Conservation (phyloP, 169 alveolate genomes). For the Hammondia hammondi region DNA sequence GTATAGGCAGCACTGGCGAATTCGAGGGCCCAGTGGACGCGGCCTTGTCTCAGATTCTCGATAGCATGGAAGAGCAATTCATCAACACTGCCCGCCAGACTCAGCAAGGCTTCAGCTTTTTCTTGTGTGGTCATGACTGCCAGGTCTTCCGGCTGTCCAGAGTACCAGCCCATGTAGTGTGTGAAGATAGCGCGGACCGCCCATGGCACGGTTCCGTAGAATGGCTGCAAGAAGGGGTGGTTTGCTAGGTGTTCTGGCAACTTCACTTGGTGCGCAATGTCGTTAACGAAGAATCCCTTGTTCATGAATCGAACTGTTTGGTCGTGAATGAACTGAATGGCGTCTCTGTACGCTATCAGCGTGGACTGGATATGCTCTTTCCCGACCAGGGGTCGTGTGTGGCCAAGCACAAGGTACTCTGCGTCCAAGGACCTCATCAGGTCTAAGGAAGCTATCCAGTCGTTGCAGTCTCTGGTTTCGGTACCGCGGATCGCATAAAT, state of each 20-base stretch:
- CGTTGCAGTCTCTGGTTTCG: constrained; percentile 36
- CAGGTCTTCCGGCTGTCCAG: constrained; percentile 53
- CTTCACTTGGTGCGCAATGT: constrained; percentile 30
- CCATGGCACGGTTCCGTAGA: constrained; percentile 65
- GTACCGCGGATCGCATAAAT: constrained; percentile 71
- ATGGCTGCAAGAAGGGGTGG: constrained; percentile 43
- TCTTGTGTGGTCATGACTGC: background rate
- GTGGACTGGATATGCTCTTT: constrained; percentile 8
- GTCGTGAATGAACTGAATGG: constrained; percentile 68
- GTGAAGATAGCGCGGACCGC: constrained; percentile 55
- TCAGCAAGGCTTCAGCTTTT: background rate
- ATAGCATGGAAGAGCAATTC: background rate
- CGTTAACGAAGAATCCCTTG: constrained; percentile 30
- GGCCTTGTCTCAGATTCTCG: background rate
- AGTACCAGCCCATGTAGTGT: constrained; percentile 71
- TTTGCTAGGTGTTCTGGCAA: constrained; percentile 57
- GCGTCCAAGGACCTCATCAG: constrained; percentile 40
- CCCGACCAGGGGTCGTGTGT: constrained; percentile 64
- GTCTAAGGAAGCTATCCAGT: constrained; percentile 56
- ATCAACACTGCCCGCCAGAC: constrained; percentile 20
- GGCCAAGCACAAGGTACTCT: constrained; percentile 49
- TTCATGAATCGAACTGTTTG: constrained; percentile 62
- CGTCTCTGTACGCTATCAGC: constrained; percentile 59
- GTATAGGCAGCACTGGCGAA: constrained; percentile 33
- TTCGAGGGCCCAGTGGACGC: constrained; percentile 52